Percentiles rank a stretch among this genome's conserved stretches.
Conservation (phyloP, 257 asterid species). For the Thymus quinquecostatus region DNA sequence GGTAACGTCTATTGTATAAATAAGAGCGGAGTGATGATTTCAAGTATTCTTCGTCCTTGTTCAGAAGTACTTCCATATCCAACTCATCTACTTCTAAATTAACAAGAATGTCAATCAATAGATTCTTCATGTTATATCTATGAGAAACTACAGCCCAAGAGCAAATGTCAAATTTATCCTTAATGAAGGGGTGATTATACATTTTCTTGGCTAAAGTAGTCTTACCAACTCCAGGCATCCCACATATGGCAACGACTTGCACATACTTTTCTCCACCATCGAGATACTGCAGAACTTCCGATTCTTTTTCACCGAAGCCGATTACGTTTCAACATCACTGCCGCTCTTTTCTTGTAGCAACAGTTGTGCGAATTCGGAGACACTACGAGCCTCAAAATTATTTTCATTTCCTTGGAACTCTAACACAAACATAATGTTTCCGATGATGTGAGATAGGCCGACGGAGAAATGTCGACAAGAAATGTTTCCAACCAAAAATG, state of each 20-base stretch:
- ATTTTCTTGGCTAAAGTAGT: constrained; percentile 36
- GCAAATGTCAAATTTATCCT: constrained; percentile 28
- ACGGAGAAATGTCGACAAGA: constrained; percentile 16
- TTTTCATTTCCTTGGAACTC: background rate
- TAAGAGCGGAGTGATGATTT: constrained; percentile 20
- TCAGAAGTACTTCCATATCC: constrained; percentile 5
- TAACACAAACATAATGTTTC: background rate
- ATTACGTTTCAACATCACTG: background rate
- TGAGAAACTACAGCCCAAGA: constrained; percentile 41
- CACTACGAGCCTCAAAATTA: background rate
- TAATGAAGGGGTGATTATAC: constrained; percentile 23
- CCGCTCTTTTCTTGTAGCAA: background rate
- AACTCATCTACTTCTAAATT: background rate
- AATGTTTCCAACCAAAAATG: constrained; percentile 15
- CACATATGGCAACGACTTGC: constrained; percentile 34
- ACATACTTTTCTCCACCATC: background rate
- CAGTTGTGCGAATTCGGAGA: background rate
- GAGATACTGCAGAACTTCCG: background rate
- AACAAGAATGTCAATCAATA: constrained; percentile 31
- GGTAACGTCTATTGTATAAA: constrained; percentile 36
- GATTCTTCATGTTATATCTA: background rate
- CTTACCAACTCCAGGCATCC: constrained; percentile 46
- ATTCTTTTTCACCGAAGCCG: constrained; percentile 29
- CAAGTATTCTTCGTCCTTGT: constrained; percentile 9
- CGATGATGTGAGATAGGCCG: constrained; percentile 14